These are phyloP conservation scores for Kodamaea derodonti DNA, from an alignment of 1,139 yeast genomes.

Conservation along the genomic window DNA sequence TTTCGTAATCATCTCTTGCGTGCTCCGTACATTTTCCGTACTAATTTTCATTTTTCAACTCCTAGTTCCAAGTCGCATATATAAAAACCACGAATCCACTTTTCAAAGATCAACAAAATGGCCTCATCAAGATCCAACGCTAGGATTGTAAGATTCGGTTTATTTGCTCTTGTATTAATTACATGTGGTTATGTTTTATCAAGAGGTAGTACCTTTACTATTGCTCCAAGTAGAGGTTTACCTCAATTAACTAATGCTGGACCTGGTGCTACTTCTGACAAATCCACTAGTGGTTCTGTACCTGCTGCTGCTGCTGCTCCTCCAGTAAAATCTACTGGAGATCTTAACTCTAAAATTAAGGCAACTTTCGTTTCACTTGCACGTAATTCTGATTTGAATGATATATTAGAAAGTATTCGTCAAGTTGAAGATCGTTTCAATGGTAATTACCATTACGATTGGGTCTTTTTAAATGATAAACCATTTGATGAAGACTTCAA, in stretches of 20 bases:
- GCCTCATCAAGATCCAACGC: constrained; percentile 55
- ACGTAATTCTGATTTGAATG: constrained; percentile 36
- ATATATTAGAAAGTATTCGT: constrained; percentile 38
- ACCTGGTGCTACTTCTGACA: constrained; percentile 10
- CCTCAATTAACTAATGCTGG: constrained; percentile 8
- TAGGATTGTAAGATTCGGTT: constrained; percentile 56
- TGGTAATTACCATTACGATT: constrained; percentile 39
- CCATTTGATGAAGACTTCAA: constrained; percentile 40
- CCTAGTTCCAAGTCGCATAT: no score
- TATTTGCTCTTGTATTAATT: constrained; percentile 54
- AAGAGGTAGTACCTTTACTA: constrained; percentile 50
- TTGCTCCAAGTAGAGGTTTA: constrained; percentile 9
- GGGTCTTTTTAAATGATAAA: constrained; percentile 46
- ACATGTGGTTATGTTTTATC: constrained; percentile 59
- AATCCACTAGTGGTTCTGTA: constrained; percentile 13
- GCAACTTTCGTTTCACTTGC: constrained; percentile 48
- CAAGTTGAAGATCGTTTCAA: constrained; percentile 46
- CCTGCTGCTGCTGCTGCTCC: constrained; percentile 7
- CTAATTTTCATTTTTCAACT: no score
- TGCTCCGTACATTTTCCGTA: no score
- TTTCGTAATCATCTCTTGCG: no score
- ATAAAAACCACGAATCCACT: not conserved
- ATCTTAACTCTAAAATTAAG: constrained; percentile 26
- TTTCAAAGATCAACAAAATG: constrained; percentile 17
- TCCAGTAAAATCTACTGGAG: constrained; percentile 7